phyloP scores from a whole-genome alignment of 75 land plant genomes.

The Pinus albicaulis region DNA sequence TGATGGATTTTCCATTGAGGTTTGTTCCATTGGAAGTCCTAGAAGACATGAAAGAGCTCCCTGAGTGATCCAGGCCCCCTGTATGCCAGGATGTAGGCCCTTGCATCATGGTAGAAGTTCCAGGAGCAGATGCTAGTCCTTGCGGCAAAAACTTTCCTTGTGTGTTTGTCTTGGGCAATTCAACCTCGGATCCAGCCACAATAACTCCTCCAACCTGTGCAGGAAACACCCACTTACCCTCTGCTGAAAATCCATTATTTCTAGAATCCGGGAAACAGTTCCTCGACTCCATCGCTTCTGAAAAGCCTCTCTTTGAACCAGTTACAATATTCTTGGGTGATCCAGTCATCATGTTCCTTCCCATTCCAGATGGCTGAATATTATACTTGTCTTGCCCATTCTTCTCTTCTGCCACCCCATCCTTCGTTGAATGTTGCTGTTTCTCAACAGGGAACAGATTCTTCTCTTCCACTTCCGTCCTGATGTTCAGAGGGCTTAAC shows the following conservation, averaged over 20 bases:
- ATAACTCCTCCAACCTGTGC: slow-evolving; percentile 11
- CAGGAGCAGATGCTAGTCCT: background rate
- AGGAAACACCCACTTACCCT: slow-evolving; percentile 41
- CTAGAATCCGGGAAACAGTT: slow-evolving; percentile 5
- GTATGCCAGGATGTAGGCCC: slow-evolving; percentile 14
- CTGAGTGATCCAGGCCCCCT: slow-evolving; percentile 16
- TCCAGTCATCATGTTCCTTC: slow-evolving; percentile 6
- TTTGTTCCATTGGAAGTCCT: slow-evolving; percentile 2
- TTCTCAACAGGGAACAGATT: slow-evolving; percentile 14
- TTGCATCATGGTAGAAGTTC: background rate
- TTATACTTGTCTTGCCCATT: slow-evolving; percentile 15
- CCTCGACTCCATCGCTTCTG: slow-evolving; percentile 40
- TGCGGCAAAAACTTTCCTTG: slow-evolving; percentile 10
- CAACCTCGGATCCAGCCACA: slow-evolving; percentile 26
- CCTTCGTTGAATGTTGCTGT: slow-evolving; percentile 18
- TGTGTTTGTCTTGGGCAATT: slow-evolving; percentile 15
- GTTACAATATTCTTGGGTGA: slow-evolving; percentile 19
- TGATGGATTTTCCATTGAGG: slow-evolving; percentile 11
- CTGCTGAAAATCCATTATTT: slow-evolving; percentile 13
- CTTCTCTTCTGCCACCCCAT: slow-evolving; percentile 1
- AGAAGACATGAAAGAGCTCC: slow-evolving; percentile 11
- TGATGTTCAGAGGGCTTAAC: background rate
- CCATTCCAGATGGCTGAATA: slow-evolving; percentile 3
- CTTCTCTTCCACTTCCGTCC: slow-evolving; percentile 14
- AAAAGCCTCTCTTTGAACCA: slow-evolving; percentile 65